phyloP scores from a whole-genome alignment of 352 stramenopile species.

The Phytophthora fragariaefolia region DNA sequence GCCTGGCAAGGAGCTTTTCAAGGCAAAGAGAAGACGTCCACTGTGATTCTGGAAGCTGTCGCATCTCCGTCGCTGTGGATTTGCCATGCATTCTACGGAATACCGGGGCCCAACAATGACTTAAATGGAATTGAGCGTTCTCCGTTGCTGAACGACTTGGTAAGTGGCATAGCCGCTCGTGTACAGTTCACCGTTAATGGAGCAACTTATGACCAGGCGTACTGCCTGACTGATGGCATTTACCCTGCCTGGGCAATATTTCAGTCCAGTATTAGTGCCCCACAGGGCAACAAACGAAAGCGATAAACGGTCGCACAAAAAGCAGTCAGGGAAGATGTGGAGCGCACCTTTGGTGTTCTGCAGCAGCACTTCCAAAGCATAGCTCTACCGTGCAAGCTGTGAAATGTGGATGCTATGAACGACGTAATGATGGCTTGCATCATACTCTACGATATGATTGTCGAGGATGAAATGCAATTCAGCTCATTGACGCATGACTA shows the following conservation, averaged over 20 bases:
- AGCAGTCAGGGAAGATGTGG: background rate
- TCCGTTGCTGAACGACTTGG: background rate
- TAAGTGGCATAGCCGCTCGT: background rate
- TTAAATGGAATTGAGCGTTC: slow-evolving; percentile 9
- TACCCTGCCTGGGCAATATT: background rate
- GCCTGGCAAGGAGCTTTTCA: background rate
- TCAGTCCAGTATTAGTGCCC: background rate
- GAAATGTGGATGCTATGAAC: background rate
- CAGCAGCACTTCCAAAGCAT: background rate
- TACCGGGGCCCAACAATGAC: slow-evolving; percentile 7
- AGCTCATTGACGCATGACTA: slow-evolving; percentile 3
- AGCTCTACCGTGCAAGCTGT: background rate
- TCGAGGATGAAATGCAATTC: background rate
- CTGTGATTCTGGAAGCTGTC: slow-evolving; percentile 11
- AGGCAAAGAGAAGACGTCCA: background rate
- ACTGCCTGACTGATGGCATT: slow-evolving; percentile 8
- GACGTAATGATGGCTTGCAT: background rate
- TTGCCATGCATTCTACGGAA: slow-evolving; percentile 18
- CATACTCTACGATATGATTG: slow-evolving; percentile 5
- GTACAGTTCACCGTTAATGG: background rate
- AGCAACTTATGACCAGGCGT: slow-evolving; percentile 1
- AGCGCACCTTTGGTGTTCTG: background rate
- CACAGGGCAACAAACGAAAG: background rate
- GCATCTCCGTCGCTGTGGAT: background rate
- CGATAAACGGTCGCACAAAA: background rate